Conservation (phyloP, 768 basidiomycete species). For the Pleurotus djamor region DNA sequence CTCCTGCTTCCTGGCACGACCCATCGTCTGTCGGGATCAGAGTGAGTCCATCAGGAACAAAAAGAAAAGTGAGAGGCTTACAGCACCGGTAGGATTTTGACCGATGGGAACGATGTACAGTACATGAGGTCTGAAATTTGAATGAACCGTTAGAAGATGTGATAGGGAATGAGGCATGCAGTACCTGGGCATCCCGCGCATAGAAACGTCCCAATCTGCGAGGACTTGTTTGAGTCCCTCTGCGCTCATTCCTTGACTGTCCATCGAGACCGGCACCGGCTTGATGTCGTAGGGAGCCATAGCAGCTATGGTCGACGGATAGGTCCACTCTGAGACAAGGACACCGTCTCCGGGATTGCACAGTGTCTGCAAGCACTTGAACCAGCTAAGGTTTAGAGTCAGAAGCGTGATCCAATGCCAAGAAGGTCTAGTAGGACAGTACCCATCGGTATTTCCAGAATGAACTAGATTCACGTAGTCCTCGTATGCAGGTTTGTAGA, state of each 20-base stretch:
- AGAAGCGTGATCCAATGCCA: neutral
- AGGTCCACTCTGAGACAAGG: constrained; percentile 71
- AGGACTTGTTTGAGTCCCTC: constrained; percentile 59
- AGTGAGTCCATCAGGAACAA: neutral
- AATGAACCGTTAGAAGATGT: no score
- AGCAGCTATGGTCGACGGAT: constrained; percentile 50
- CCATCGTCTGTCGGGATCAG: constrained; percentile 49
- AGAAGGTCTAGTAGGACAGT: constrained; percentile 14
- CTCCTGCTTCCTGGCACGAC: constrained; percentile 60
- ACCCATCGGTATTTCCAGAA: constrained; percentile 71
- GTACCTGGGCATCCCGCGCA: constrained; percentile 57
- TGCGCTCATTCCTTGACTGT: constrained; percentile 67
- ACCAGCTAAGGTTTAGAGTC: constrained; percentile 28
- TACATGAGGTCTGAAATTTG: constrained; percentile 68
- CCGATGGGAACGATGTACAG: constrained; percentile 80
- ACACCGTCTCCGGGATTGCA: constrained; percentile 65
- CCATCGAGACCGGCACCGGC: constrained; percentile 62
- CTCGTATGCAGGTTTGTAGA: constrained; percentile 59
- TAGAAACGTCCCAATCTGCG: constrained; percentile 60
- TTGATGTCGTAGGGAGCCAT: constrained; percentile 38
- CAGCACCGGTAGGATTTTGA: constrained; percentile 80
- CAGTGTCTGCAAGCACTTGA: constrained; percentile 54
- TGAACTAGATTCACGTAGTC: constrained; percentile 59
- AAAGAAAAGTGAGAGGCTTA: constrained; percentile 27
- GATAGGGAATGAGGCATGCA: no score